These are phyloP conservation scores for Paramecium pentaurelia DNA, from an alignment of 73 alveolate species.

Conservation along the genomic window DNA sequence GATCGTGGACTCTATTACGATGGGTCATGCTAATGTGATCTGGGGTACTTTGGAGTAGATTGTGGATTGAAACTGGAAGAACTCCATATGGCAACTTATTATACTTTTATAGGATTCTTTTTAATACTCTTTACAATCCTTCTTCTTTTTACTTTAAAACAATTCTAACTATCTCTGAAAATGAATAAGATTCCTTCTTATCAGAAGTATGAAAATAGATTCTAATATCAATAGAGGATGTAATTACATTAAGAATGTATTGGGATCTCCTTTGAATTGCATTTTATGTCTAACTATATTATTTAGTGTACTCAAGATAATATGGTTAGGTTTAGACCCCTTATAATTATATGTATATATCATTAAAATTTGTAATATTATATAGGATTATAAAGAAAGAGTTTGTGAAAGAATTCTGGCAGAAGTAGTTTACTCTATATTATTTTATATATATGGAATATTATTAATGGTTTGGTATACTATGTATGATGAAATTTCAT, in stretches of 20 bases:
- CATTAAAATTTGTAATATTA: neutral
- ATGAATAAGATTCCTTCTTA: constrained; percentile 5
- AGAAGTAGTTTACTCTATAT: neutral
- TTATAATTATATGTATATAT: neutral
- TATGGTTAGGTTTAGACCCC: constrained; percentile 32
- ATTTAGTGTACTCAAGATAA: neutral
- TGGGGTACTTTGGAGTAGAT: neutral
- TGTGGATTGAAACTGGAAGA: neutral
- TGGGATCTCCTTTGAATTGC: constrained; percentile 18
- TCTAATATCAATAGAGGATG: neutral
- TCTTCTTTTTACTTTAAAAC: neutral
- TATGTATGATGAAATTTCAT: constrained; percentile 50
- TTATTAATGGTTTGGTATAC: constrained; percentile 41
- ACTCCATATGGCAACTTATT: neutral
- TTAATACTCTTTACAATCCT: neutral
- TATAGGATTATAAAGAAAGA: neutral
- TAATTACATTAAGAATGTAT: neutral
- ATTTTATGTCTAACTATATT: constrained; percentile 3
- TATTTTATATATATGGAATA: constrained; percentile 27
- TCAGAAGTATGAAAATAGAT: neutral
- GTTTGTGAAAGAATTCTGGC: constrained; percentile 24
- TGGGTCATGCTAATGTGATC: constrained; percentile 26
- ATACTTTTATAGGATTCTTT: neutral
- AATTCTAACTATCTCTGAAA: neutral
- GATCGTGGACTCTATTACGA: constrained; percentile 35